phyloP scores from a whole-genome alignment of 2,329 filamentous ascomycete genomes.

The Aspergillus caelatus region DNA sequence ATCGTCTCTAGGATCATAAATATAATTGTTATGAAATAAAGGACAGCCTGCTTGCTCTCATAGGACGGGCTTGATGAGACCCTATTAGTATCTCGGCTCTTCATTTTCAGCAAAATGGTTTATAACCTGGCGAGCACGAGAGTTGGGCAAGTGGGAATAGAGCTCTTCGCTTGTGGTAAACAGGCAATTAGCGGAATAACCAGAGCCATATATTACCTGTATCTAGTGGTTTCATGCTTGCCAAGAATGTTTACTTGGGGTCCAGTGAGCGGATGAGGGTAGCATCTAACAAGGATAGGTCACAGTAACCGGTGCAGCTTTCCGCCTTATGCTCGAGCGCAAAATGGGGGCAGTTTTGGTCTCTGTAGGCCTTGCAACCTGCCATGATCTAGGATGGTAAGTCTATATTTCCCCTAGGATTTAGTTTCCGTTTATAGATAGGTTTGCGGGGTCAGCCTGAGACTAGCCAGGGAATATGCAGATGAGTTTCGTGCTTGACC shows the following conservation, averaged over 20 bases:
- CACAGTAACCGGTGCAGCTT: not conserved
- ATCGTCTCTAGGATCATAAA: constrained; percentile 10
- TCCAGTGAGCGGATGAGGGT: too few relatives aligned
- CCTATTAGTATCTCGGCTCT: not conserved
- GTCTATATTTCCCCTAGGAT: not conserved
- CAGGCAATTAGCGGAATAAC: not conserved
- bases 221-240: not conserved
- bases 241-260: not conserved
- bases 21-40: not conserved
- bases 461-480: not conserved
- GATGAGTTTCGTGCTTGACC: too few relatives aligned
- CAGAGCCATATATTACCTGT: not conserved
- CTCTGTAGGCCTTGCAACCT: too few relatives aligned
- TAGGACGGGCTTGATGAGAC: not conserved
- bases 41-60: not conserved
- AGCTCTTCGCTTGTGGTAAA: not conserved
- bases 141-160: not conserved
- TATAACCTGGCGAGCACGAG: not conserved
- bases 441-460: not conserved
- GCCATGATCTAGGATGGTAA: not conserved
- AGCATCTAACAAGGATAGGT: too few relatives aligned
- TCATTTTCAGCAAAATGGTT: not conserved
- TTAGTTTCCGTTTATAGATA: not conserved
- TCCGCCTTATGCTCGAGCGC: not conserved
- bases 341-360: not conserved